Base-by-base conservation (phyloP, 2,329 filamentous ascomycete genomes). In the Lachnellula willkommii region DNA sequence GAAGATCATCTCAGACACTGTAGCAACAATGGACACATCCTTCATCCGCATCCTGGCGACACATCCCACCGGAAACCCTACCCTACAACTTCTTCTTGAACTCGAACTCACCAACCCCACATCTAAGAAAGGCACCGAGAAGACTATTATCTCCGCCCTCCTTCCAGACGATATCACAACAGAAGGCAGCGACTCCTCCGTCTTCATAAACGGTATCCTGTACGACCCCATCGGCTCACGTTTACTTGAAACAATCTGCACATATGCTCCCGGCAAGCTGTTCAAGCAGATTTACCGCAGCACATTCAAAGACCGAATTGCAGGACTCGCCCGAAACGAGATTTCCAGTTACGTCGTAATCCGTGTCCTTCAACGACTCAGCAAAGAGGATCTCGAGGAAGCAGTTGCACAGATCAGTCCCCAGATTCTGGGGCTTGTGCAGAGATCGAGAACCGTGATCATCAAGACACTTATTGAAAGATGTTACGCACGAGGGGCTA, bases 141-240 rank as follows among this genome's bases (percentile, higher is more conserved):
- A 69, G 20, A 71, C 88, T 0, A 82, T 97, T 11, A 80, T 96
- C 11, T 85, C 83, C 56, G 84, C 84, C 59, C 80, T 99, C 1
- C 77, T 96, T 1, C 91, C 92, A 0, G 92, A 89, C 50, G 89
- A 88, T 50, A 85, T 88, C 0, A 81, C 95, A 20, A 79, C 80
- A 32, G 87, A 93, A 60, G 83, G 83, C 15, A 83, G 83, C 1
- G 88, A 89, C 36, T 87, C 85, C 49, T 88, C 89, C 4, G 80
- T 83, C 15, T 96, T 97, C 68, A 81, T 97, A 69, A 91, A 89
- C 66, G 85, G 88, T 54, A 82, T 97, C 68, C 78, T 96, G 26
- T 97, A 96, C 71, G 91, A 97, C 68, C 80, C 88, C 1, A 86
- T 97, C 51, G 94, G 94, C 15, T 96, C 93, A 3, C 87, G 93